Conservation (phyloP, 176 grass and related monocot genomes). For the Paspalum notatum region DNA sequence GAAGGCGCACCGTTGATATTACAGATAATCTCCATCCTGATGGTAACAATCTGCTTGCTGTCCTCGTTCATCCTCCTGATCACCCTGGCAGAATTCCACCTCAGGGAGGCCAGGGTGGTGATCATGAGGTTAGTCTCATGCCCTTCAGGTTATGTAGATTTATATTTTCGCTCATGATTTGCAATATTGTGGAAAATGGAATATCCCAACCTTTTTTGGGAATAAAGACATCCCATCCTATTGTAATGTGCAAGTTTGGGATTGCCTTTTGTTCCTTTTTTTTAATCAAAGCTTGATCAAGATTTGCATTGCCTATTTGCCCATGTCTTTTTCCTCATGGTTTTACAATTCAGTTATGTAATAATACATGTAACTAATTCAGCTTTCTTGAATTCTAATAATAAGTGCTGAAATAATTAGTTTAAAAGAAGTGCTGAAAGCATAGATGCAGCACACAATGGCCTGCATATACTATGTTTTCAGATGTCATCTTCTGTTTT, state of each 20-base stretch:
- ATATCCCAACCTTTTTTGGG: background rate
- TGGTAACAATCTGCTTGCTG: constrained; percentile 86
- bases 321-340: background rate
- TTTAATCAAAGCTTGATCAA: constrained; percentile 5
- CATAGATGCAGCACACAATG: background rate
- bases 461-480: background rate
- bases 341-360: background rate
- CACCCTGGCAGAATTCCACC: constrained; percentile 92
- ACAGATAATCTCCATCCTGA: constrained; percentile 80
- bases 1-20: constrained; percentile 84
- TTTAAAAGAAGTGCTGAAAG: constrained; percentile 7
- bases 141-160: background rate
- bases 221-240: background rate
- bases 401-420: background rate
- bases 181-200: background rate
- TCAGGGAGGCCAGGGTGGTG: constrained; percentile 90
- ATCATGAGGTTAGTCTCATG: constrained; percentile 78
- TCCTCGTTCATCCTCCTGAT: constrained; percentile 92
- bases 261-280: background rate
- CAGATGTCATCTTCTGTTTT: background rate
- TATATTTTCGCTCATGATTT: constrained; percentile 10
- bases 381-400: constrained; percentile 30
- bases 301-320: background rate
- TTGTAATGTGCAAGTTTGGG: background rate
- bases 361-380: constrained; percentile 9